Evolutionary conservation across 2,329 filamentous ascomycete species (phyloP), one percentile per base, ranked within the genome.

Genomic region (Dissoconium aciculare): DNA sequence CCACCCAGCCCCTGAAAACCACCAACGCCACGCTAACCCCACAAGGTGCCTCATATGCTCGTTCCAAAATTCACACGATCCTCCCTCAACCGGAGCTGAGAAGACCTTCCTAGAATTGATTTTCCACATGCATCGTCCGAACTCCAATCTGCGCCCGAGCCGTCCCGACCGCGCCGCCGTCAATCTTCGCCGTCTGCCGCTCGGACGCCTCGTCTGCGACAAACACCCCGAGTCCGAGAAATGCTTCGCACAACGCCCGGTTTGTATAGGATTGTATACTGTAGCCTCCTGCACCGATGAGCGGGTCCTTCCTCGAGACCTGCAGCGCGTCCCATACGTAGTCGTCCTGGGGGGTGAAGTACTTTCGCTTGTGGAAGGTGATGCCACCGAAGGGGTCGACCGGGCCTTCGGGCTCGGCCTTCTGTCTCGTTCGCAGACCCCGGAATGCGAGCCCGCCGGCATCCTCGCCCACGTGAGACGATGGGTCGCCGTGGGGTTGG

Each of bases 351-450:
- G 91, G 49, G 6, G 67, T 62, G 49, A 82, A 87, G 44, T 85
- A 77, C 43, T 77, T 65, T 13, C 73, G 71, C 14, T 50, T 50
- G 6, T 64, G 64, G 30, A 85, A 69, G 27, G 69, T 58, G 38
- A 85, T 59, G 1, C 83, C 89, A 23, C 74, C 83, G 51, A 89
- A 93, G 0, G 87, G 79, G 59, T 94, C 84, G 58, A 92, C 94
- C 0, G 82, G 76, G 35, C 74, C 74, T 45, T 83, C 74, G 4
- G 69, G 69, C 19, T 69, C 68, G 1, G 70, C 67, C 2, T 66
- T 64, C 30, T 64, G 63, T 35, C 39, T 42, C 11, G 64, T 75
- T 56, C 80, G 83, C 35, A 94, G 66, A 2, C 87, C 87, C 43
- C 81, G 78, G 55, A 94, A 85, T 2, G 76, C 50, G 27, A 69